Evolutionary conservation across 2,329 filamentous ascomycete species (phyloP), one percentile per base, ranked within the genome.

Genomic region (Metarhizium rileyi): DNA sequence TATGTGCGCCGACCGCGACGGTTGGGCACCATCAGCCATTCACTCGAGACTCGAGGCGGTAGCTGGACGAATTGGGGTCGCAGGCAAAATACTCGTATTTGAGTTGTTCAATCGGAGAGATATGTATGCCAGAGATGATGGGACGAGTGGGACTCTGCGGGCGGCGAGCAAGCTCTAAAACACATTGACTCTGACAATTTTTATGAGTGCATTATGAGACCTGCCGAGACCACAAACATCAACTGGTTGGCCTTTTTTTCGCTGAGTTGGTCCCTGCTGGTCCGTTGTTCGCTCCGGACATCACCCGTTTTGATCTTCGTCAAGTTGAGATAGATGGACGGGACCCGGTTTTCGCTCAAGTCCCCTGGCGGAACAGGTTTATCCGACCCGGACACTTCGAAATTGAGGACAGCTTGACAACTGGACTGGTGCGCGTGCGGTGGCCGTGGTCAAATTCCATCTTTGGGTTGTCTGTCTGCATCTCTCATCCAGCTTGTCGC

Each of bases 61-160:
- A 70, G 26, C 58, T 51, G 0, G 52, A 42, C 1, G 47, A n/a
- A n/a, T 61, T 56, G 1, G 73, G 58, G 51, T 76, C 72, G 0
- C 65, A 66, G 0, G 62, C 71, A 46, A 75, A 65, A 49, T 63
- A 53, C 0, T 49, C 36, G 4, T n/a, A 71, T 59, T 49, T 73
- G 69, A 48, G 62, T 56, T 3, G 59, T 50, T 68, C 72, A 77
- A 59, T 76, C 72, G 30, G 64, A 59, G 12, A 65, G 61, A 33
- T 68, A 70, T 4, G 71, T n/a, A n/a, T n/a, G n/a, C n/a, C n/a
- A n/a, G n/a, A n/a, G n/a, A n/a, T n/a, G n/a, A n/a, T n/a, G n/a
- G n/a, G n/a, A n/a, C n/a, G n/a, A n/a, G 73, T 26, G 73, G 73
- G 46, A 74, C 73, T 30, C 74, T 72, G 53, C 76, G 74, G 12